Base-by-base conservation (phyloP, 805 yeast genomes). In the Yarrowia osloensis region DNA sequence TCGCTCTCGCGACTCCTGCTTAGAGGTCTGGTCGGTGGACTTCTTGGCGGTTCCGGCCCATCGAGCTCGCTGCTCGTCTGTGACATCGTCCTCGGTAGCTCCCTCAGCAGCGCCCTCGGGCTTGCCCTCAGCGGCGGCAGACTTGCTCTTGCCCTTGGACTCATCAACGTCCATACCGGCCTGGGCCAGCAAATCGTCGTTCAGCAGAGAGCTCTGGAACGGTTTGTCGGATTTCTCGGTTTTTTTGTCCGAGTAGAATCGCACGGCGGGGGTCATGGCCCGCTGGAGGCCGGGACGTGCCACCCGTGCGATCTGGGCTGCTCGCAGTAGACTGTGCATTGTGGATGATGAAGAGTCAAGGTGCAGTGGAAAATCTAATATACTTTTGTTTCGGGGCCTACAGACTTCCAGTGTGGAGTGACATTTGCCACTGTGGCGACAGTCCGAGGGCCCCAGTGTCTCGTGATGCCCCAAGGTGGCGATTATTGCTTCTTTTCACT, bases 151-250 rank as follows among this genome's bases (percentile, higher is more conserved):
- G 54, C 54, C 54, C 54, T 61, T 61, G n/a, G 70, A 70, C 35
- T 66, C 70, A n/a, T 68, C 70, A 31, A 69, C 46, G 67, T 91
- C 94, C 67, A 92, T 85, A 42, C 97, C 97, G 13, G 97, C 97
- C 73, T 87, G 86, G 35, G 89, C 88, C 68, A 93, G 82, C 73
- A 92, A 73, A 74, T 92, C 97, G 69, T 93, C 97, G 59, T 88
- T 86, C 70, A 93, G 80, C 71, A 92, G 84, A 21, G 90, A 83
- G 70, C 84, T 75, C 46, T 80, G 77, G 67, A 73, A 72, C 69
- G 61, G 61, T 12, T 69, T 55, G 67, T 63, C 55, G 57, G 66
- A 33, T 24, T 61, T 61, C 42, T 61, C 54, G 42, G 66, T 33
- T 19, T 61, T 74, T 39, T 76, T 75, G 65, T 77, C 71, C 54